Conservation (phyloP, 1,284 basidiomycete species). For the Cutaneotrichosporon sp. region DNA sequence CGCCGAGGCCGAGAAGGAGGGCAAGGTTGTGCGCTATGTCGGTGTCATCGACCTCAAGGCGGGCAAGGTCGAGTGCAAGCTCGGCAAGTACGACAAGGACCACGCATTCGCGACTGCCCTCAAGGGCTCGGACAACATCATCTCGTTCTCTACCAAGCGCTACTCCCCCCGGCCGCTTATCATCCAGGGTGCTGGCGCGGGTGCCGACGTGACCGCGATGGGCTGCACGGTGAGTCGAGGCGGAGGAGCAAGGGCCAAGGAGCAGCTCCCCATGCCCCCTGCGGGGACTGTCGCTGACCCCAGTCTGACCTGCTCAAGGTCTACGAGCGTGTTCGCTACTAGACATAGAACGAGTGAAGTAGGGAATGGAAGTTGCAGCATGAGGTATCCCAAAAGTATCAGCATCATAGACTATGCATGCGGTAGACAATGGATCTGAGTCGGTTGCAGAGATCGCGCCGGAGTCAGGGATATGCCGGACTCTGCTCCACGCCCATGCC, state of each 20-base stretch:
- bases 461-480: no score
- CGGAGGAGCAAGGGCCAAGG: not conserved
- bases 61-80: slow-evolving; percentile 72
- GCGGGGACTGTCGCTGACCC: slow-evolving; percentile 1
- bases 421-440: not conserved
- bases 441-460: no score
- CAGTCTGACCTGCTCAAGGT: slow-evolving; percentile 48
- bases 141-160: slow-evolving; percentile 91
- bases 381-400: not conserved
- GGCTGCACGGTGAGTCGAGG: slow-evolving; percentile 59
- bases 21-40: slow-evolving; percentile 84
- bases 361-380: not conserved
- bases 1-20: slow-evolving; percentile 67
- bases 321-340: slow-evolving; percentile 38
- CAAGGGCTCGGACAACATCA: slow-evolving; percentile 94
- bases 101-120: slow-evolving; percentile 95
- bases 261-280: not conserved
- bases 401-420: not conserved
- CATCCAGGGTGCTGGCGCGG: slow-evolving; percentile 91
- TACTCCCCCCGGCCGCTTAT: slow-evolving; percentile 80
- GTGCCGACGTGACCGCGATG: slow-evolving; percentile 97
- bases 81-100: slow-evolving; percentile 81
- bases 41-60: slow-evolving; percentile 82
- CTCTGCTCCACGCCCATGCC: not conserved
- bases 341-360: no score